phyloP scores from a whole-genome alignment of 306 rosid genomes.

The Ammopiptanthus mongolicus region DNA sequence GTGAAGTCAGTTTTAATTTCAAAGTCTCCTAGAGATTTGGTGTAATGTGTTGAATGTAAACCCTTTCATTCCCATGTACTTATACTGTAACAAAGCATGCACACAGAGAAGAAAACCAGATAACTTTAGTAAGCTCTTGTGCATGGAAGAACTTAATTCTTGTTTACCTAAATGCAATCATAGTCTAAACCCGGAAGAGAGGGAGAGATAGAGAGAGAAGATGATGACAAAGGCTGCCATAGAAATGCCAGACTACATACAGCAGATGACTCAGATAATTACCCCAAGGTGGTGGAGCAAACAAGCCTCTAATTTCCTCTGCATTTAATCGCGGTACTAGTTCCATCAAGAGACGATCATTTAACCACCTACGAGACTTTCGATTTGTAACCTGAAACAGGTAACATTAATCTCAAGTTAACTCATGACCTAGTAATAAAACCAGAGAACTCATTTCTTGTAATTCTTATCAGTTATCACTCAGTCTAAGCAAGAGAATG shows the following conservation, averaged over 20 bases:
- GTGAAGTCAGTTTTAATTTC: slow-evolving; percentile 9
- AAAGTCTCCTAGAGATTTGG: slow-evolving; percentile 14
- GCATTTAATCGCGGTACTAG: slow-evolving; percentile 83
- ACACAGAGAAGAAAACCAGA: not conserved
- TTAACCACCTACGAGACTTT: slow-evolving; percentile 83
- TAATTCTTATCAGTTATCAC: not conserved
- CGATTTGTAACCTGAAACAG: slow-evolving; percentile 71
- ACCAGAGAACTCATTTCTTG: not conserved
- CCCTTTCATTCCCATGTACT: not conserved
- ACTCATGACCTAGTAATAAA: not conserved
- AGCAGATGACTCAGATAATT: slow-evolving; percentile 21
- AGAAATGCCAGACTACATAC: not conserved
- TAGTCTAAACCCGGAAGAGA: not conserved
- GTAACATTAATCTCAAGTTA: not conserved
- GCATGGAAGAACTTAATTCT: not conserved
- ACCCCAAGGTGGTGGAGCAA: slow-evolving; percentile 98
- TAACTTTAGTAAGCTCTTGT: not conserved
- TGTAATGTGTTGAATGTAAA: not conserved
- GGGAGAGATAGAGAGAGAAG: too few relatives aligned
- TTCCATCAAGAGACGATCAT: slow-evolving; percentile 86
- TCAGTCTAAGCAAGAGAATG: not conserved
- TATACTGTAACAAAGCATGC: not conserved
- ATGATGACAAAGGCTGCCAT: not conserved
- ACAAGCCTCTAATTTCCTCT: slow-evolving; percentile 87
- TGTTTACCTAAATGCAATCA: slow-evolving; percentile 1